Conservation (phyloP, 2,329 filamentous ascomycete species). For the Aspergillus sergii region DNA sequence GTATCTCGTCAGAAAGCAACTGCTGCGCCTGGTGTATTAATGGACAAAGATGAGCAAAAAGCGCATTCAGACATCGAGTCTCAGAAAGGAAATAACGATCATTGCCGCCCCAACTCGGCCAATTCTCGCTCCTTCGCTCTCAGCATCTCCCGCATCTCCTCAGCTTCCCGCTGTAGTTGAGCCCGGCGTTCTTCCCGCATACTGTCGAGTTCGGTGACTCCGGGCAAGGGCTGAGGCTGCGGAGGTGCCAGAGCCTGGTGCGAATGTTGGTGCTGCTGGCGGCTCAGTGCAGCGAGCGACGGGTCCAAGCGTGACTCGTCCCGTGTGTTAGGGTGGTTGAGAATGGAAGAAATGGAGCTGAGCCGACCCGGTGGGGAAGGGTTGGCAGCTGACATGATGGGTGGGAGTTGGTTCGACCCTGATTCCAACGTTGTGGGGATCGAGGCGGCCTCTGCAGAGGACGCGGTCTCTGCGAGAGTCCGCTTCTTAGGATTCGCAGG, state of each 20-base stretch:
- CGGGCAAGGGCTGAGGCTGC: constrained; percentile 30
- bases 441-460: constrained; percentile 29
- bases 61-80: constrained; percentile 13
- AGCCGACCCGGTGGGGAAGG: constrained; percentile 59
- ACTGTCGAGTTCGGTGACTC: constrained; percentile 52
- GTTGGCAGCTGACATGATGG: constrained; percentile 40
- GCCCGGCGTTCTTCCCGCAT: constrained; percentile 65
- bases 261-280: constrained; percentile 33
- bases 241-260: constrained; percentile 26
- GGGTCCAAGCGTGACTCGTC: constrained; percentile 47
- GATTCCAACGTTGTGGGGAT: constrained; percentile 34
- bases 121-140: constrained; percentile 75
- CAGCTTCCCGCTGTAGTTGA: constrained; percentile 71
- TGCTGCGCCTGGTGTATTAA: constrained; percentile 22
- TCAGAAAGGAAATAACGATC: constrained; percentile 7
- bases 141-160: constrained; percentile 73
- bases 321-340: constrained; percentile 58
- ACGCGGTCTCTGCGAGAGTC: constrained; percentile 36
- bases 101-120: constrained; percentile 51
- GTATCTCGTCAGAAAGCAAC: constrained; percentile 23
- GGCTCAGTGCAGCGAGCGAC: constrained; percentile 35
- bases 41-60: constrained; percentile 13
- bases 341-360: constrained; percentile 74
- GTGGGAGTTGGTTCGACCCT: constrained; percentile 41
- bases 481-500: constrained; percentile 39